phyloP scores from a whole-genome alignment of 192 early-diverging fungal species.

The Dispira parvispora region DNA sequence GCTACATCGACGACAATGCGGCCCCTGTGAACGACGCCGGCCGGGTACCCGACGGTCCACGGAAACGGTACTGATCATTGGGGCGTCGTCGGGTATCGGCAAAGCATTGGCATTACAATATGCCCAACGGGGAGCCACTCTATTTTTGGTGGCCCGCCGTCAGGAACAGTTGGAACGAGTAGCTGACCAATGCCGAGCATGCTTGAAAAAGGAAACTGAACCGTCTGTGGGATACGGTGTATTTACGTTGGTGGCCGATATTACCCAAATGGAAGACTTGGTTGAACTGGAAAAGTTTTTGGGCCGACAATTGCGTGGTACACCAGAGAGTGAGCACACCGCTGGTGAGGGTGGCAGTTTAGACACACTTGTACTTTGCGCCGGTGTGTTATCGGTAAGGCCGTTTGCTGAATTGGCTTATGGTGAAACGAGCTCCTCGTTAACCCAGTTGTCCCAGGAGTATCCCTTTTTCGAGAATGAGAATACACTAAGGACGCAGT shows the following conservation, averaged over 20 bases:
- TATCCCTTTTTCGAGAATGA: too few species aligned
- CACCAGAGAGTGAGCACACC: neutral
- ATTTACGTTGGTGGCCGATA: conserved; percentile 32
- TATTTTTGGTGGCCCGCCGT: conserved; percentile 50
- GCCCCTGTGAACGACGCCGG: neutral
- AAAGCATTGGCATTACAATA: conserved; percentile 43
- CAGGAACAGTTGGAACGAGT: conserved; percentile 29
- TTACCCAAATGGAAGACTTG: conserved; percentile 34
- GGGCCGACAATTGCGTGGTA: conserved; percentile 10
- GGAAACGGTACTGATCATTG: conserved; percentile 49
- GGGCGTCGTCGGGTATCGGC: conserved; percentile 68
- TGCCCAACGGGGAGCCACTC: conserved; percentile 36
- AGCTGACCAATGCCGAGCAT: conserved; percentile 21
- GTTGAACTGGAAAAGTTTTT: conserved; percentile 19
- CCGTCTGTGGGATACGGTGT: neutral
- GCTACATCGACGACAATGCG: neutral
- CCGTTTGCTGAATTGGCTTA: conserved; percentile 38
- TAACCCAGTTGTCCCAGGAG: neutral
- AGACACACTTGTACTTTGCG: conserved; percentile 60
- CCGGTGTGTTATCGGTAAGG: conserved; percentile 56
- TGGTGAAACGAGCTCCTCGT: neutral
- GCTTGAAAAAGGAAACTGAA: too few species aligned
- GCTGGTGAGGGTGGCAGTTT: conserved; percentile 5
- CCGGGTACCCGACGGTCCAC: conserved; percentile 14
- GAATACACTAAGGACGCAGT: neutral